These are phyloP conservation scores for Trichoderma sp. DNA, from an alignment of 2,329 filamentous ascomycete genomes.

Conservation along the genomic window DNA sequence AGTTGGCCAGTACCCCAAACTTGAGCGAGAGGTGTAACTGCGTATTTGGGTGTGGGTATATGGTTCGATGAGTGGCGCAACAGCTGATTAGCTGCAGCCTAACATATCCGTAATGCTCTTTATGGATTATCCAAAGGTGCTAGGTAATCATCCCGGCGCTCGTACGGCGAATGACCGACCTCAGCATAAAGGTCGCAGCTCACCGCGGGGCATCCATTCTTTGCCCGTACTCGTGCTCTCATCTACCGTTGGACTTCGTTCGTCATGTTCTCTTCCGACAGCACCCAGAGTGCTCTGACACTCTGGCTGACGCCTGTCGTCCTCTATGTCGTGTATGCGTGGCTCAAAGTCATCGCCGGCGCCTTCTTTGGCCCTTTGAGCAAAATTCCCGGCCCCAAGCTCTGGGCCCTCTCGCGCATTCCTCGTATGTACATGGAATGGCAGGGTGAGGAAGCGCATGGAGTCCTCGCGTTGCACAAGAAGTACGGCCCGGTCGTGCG, in stretches of 20 bases:
- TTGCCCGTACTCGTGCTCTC: background rate
- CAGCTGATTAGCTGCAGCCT: background rate
- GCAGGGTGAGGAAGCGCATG: background rate
- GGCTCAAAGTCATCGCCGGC: background rate
- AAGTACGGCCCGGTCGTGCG: constrained; percentile 57
- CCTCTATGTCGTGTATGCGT: background rate
- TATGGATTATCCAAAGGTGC: background rate
- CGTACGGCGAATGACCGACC: background rate
- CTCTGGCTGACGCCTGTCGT: background rate
- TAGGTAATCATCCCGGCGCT: background rate
- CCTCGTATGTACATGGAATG: background rate
- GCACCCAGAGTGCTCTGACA: background rate
- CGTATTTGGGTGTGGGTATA: background rate
- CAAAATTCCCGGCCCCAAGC: background rate
- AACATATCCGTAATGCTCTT: background rate
- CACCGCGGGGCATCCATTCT: background rate
- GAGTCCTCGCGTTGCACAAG: constrained; percentile 36
- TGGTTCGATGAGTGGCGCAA: background rate
- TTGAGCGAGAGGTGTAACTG: background rate
- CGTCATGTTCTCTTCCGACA: background rate
- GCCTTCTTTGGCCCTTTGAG: background rate
- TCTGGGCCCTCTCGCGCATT: background rate
- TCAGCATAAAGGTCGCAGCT: background rate
- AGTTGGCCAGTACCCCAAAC: background rate
- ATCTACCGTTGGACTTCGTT: background rate